A percentile compares a stretch with the other conserved stretches of the same genome.
These are phyloP conservation scores for Exophiala sp. DNA, from an alignment of 2,329 filamentous ascomycete genomes.

Conservation along the genomic window DNA sequence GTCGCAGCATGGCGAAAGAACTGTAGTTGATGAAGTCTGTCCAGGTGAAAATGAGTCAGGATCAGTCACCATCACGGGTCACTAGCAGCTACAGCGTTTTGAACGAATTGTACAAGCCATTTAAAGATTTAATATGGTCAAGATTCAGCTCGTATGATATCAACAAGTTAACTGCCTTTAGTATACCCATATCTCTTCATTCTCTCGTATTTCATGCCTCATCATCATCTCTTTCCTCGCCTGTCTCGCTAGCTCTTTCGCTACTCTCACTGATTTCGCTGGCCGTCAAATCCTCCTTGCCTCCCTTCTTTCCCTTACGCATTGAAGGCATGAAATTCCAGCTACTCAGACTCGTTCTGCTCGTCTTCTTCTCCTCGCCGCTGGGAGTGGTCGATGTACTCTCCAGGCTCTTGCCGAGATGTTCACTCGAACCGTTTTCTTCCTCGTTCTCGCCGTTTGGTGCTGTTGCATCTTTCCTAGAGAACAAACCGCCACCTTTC, in stretches of 20 bases:
- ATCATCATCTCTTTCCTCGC: conserved; percentile 41
- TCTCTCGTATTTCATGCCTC: conserved; percentile 23
- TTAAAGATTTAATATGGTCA: no score
- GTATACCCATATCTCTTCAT: not conserved
- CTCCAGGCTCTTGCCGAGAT: conserved; percentile 29
- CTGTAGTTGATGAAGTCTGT: no score
- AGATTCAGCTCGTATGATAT: no score
- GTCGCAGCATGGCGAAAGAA: no score
- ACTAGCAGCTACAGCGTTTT: no score
- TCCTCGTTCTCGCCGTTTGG: conserved; percentile 43
- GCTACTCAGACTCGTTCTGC: conserved; percentile 41
- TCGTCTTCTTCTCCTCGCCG: conserved; percentile 42
- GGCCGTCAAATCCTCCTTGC: conserved; percentile 25
- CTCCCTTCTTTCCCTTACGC: conserved; percentile 37
- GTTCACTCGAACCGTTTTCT: conserved; percentile 36
- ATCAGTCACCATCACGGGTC: no score
- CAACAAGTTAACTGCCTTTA: no score
- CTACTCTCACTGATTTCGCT: conserved; percentile 39
- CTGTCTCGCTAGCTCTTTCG: conserved; percentile 42
- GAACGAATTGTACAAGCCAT: no score
- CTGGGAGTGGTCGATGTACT: conserved; percentile 25
- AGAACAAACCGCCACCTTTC: conserved; percentile 43
- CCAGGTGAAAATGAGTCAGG: no score
- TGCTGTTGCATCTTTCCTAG: conserved; percentile 43
- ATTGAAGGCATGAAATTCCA: conserved; percentile 39